Evolutionary conservation across 257 asterid species (phyloP).

Genomic region (Primulina eburnea): DNA sequence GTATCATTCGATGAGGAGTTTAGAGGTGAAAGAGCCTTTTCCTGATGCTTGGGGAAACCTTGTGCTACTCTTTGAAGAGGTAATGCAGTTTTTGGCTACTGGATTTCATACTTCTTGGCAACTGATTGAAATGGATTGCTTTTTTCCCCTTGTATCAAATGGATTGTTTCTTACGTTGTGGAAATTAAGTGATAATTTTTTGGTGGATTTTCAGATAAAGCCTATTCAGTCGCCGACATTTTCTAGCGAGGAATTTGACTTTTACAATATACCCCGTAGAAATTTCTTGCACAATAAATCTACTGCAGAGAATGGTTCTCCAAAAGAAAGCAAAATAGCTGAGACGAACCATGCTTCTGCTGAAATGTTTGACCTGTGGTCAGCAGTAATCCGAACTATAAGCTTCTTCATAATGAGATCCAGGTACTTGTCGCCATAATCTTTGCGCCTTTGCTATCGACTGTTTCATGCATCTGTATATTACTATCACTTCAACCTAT

Average conservation of each 20-base stretch:
- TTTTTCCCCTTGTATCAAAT: not conserved
- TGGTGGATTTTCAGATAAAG: constrained; percentile 63
- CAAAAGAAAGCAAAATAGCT: constrained; percentile 30
- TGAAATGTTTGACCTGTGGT: constrained; percentile 54
- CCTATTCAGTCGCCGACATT: constrained; percentile 45
- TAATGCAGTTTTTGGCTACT: constrained; percentile 14
- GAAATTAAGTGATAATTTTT: constrained; percentile 17
- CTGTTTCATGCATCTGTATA: no score
- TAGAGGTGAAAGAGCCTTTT: constrained; percentile 84
- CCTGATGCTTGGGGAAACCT: constrained; percentile 94
- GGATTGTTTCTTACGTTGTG: not conserved
- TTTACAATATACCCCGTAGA: constrained; percentile 55
- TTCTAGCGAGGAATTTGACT: constrained; percentile 49
- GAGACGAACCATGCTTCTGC: constrained; percentile 27
- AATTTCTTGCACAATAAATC: constrained; percentile 29
- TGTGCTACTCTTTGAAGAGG: constrained; percentile 80
- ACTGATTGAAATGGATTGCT: not conserved
- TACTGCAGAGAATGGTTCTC: constrained; percentile 32
- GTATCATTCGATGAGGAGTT: constrained; percentile 84
- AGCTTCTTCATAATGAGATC: constrained; percentile 66
- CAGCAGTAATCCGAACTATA: constrained; percentile 63
- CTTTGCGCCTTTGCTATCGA: no score
- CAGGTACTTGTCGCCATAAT: constrained; percentile 46
- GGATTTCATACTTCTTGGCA: not conserved
- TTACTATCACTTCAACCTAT: not conserved